Conservation (phyloP, 2,329 filamentous ascomycete species). For the Colletotrichum sansevieriae region DNA sequence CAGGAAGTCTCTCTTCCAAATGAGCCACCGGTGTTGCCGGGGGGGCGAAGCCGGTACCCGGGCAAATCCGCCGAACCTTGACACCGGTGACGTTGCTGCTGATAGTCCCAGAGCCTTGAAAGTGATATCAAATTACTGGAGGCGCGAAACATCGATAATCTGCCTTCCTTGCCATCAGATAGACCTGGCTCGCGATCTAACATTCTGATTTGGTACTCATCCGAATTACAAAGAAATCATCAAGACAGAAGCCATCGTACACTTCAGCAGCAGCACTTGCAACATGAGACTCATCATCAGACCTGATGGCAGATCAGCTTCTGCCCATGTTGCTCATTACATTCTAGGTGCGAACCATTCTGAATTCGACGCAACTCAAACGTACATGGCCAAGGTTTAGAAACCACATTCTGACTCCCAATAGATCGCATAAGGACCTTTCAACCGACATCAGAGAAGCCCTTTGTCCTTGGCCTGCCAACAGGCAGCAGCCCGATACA, state of each 20-base stretch:
- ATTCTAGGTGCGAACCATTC: conserved; percentile 68
- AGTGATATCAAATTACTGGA: background rate
- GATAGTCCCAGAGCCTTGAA: background rate
- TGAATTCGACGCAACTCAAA: no score
- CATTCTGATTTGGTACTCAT: no score
- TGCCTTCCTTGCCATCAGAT: no score
- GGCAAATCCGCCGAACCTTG: conserved; percentile 9
- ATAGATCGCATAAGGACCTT: conserved; percentile 57
- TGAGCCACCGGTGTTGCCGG: conserved; percentile 37
- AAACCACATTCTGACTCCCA: no score
- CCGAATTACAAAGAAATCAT: no score
- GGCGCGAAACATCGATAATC: background rate
- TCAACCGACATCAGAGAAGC: conserved; percentile 42
- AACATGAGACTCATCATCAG: conserved; percentile 80
- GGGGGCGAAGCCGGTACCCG: conserved; percentile 14
- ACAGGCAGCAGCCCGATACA: conserved; percentile 44
- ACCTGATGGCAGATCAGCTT: conserved; percentile 72
- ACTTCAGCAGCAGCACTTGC: background rate
- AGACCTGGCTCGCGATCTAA: no score
- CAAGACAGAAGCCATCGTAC: no score
- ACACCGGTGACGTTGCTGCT: background rate
- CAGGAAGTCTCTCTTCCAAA: background rate
- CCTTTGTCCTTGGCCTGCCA: conserved; percentile 45
- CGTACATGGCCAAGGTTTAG: no score
- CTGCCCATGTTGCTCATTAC: conserved; percentile 79